Conservation (phyloP, 257 asterid genomes). For the Coffea canephora region DNA sequence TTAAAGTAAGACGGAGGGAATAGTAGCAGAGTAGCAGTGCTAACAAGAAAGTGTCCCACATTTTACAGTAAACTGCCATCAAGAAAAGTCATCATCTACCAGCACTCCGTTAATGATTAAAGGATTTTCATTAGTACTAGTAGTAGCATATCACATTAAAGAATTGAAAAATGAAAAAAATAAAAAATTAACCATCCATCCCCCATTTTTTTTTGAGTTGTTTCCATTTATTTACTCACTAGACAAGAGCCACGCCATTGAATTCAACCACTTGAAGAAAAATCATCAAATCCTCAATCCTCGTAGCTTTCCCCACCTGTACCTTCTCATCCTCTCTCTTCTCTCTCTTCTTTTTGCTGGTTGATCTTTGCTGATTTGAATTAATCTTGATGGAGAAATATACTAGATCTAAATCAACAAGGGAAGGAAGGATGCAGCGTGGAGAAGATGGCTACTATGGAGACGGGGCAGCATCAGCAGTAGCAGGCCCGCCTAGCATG, state of each 20-base stretch:
- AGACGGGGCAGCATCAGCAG: not conserved
- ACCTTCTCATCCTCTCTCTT: not conserved
- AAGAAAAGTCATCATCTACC: not conserved
- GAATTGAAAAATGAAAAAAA: no score
- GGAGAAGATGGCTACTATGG: constrained; percentile 10
- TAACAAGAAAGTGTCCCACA: no score
- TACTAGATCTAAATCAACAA: constrained; percentile 38
- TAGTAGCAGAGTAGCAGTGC: not conserved
- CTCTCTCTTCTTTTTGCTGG: not conserved
- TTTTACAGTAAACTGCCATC: not conserved
- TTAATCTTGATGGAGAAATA: constrained; percentile 31
- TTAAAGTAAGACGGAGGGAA: no score
- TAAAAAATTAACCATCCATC: not conserved
- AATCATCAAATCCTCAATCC: not conserved
- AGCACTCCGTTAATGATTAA: not conserved
- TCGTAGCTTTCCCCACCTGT: not conserved
- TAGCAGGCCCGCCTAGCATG: constrained; percentile 25
- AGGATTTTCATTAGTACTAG: not conserved
- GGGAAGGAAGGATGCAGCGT: constrained; percentile 28
- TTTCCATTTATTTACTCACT: not conserved
- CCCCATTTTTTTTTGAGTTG: constrained; percentile 7
- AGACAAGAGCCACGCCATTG: no score
- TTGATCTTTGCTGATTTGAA: not conserved
- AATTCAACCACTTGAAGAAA: constrained; percentile 11
- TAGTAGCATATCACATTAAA: not conserved